Percentiles rank a stretch among this genome's conserved stretches.
These are phyloP conservation scores for Harringtonia aguacate DNA, from an alignment of 2,329 filamentous ascomycete species.

Conservation along the genomic window DNA sequence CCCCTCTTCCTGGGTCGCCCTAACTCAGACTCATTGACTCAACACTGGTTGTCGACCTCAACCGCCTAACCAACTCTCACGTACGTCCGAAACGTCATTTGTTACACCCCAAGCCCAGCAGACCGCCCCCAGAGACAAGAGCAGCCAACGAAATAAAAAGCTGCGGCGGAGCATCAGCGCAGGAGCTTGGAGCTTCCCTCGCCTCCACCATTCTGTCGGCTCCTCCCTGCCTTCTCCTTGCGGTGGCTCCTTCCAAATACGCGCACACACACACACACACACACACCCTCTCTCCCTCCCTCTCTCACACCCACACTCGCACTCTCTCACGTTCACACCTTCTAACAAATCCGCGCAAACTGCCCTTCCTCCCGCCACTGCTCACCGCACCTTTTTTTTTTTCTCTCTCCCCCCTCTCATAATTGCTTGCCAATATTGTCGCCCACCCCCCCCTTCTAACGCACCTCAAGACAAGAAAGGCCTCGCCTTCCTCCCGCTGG, in stretches of 20 bases:
- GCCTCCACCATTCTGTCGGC: too few relatives aligned
- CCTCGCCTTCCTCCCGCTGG: not conserved
- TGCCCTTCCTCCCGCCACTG: too few relatives aligned
- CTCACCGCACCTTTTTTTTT: not conserved
- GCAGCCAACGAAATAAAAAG: not conserved
- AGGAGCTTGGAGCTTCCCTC: slow-evolving; percentile 26
- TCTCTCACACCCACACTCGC: too few relatives aligned
- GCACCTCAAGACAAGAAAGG: not conserved
- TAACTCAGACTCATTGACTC: not conserved
- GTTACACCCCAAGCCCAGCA: slow-evolving; percentile 24
- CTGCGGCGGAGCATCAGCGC: too few relatives aligned
- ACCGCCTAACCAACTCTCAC: slow-evolving; percentile 11
- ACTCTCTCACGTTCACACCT: too few relatives aligned
- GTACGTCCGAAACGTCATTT: slow-evolving; percentile 30
- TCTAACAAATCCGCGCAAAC: too few relatives aligned
- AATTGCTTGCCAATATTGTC: not conserved
- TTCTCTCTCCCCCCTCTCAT: slow-evolving; percentile 1
- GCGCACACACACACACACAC: too few relatives aligned
- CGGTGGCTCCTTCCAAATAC: too few relatives aligned
- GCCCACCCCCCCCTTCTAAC: not conserved
- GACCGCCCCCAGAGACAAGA: not conserved
- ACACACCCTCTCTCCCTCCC: too few relatives aligned
- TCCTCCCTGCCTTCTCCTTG: too few relatives aligned
- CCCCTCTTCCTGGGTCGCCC: not conserved
- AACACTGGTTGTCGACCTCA: slow-evolving; percentile 3